Evolutionary conservation across 202 grass and related monocot genomes (phyloP).

Genomic region (Miscanthus sacchariflorus): DNA sequence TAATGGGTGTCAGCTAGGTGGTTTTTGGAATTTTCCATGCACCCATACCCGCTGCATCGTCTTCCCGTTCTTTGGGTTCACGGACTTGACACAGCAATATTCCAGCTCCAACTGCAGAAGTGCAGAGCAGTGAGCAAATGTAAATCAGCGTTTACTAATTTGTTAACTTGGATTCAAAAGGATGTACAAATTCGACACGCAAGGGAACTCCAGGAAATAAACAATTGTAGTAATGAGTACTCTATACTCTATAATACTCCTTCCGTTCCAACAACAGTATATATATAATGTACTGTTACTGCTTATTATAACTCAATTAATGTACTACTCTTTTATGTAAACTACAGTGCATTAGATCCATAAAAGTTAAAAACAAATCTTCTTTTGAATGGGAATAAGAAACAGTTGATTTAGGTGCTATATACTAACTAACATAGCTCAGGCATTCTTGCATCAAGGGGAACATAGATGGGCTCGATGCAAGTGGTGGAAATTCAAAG

Average conservation of each 20-base stretch:
- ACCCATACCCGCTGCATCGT: slow-evolving; percentile 89
- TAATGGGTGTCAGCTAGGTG: background rate
- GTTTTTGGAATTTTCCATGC: slow-evolving; percentile 89
- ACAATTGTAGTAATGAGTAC: background rate
- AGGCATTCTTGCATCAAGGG: background rate
- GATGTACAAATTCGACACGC: background rate
- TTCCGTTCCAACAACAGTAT: background rate
- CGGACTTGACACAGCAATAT: slow-evolving; percentile 83
- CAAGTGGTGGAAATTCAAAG: slow-evolving; percentile 14
- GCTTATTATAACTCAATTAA: background rate
- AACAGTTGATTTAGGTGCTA: slow-evolving; percentile 4
- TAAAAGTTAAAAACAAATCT: background rate
- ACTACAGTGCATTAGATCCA: slow-evolving; percentile 23
- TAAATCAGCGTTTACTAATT: background rate
- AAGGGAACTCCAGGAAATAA: slow-evolving; percentile 18
- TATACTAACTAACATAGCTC: background rate
- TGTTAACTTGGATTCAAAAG: slow-evolving; percentile 11
- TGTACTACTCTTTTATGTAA: background rate
- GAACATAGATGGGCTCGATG: background rate
- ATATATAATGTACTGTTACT: slow-evolving; percentile 18
- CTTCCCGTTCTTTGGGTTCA: slow-evolving; percentile 83
- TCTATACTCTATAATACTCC: background rate
- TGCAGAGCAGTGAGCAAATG: background rate
- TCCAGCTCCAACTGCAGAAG: slow-evolving; percentile 75
- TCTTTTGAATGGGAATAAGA: background rate